Evolutionary conservation across 2,329 filamentous ascomycete genomes (phyloP).

Genomic region (Trichoderma lentiforme): DNA sequence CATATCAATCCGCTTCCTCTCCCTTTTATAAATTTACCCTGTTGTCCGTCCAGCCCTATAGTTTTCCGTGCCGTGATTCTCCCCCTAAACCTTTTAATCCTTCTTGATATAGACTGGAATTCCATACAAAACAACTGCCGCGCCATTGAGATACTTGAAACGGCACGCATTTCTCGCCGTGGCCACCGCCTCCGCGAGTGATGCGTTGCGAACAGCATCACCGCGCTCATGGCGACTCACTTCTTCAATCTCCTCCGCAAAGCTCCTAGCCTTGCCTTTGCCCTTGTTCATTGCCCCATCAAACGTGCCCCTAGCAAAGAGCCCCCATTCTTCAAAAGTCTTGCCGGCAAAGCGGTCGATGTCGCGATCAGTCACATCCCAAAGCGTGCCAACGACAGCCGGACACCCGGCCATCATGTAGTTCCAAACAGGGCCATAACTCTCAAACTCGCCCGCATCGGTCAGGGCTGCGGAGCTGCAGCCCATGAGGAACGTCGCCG

Average conservation of each 20-base stretch:
- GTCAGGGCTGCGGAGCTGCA: conserved; percentile 79
- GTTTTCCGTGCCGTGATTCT: not conserved
- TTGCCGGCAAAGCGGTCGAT: conserved; percentile 87
- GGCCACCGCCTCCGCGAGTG: conserved; percentile 77
- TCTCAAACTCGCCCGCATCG: conserved; percentile 83
- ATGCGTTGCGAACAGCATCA: conserved; percentile 32
- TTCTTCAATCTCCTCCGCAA: conserved; percentile 23
- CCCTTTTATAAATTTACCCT: not conserved
- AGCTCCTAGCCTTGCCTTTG: conserved; percentile 28
- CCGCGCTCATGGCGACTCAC: not conserved
- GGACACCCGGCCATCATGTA: conserved; percentile 87
- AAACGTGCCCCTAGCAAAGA: conserved; percentile 54
- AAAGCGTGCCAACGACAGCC: conserved; percentile 86
- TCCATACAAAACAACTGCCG: conserved; percentile 90
- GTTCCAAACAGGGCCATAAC: conserved; percentile 84
- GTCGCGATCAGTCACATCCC: conserved; percentile 97
- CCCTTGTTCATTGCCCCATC: conserved; percentile 31
- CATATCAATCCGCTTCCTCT: not conserved
- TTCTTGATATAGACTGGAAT: conserved; percentile 77
- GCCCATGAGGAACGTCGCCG: conserved; percentile 86
- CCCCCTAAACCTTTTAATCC: conserved; percentile 1
- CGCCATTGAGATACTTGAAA: conserved; percentile 87
- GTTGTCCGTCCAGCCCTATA: not conserved
- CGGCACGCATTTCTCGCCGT: conserved; percentile 74
- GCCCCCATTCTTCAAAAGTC: conserved; percentile 81